phyloP scores from a whole-genome alignment of 2,329 filamentous ascomycete genomes.

The Colletotrichum gigasporum region DNA sequence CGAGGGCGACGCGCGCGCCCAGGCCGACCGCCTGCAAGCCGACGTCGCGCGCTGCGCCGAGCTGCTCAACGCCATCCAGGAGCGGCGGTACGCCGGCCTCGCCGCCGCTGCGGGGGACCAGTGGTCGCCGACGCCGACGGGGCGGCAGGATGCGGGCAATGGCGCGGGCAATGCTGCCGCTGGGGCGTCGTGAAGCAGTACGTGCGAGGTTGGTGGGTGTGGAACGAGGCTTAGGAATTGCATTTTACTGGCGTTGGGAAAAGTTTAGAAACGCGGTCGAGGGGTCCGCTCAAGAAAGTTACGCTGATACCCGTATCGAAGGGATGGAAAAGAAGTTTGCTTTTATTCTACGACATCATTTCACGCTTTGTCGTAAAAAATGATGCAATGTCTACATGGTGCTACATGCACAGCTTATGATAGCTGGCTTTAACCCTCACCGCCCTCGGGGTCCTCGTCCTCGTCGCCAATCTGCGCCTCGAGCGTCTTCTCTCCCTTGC shows the following conservation, averaged over 20 bases:
- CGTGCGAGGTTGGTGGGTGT: too few species aligned
- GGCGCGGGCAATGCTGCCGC: not conserved
- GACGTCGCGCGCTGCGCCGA: conserved; percentile 46
- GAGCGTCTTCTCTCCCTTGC: conserved; percentile 50
- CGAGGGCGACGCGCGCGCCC: conserved; percentile 45
- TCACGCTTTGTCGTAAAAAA: too few species aligned
- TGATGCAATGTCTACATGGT: not conserved
- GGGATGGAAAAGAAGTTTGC: conserved; percentile 2
- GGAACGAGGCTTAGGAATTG: not conserved
- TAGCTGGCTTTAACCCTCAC: conserved; percentile 48
- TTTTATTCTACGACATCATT: conserved; percentile 8
- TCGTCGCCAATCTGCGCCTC: conserved; percentile 51
- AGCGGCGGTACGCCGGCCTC: conserved; percentile 42
- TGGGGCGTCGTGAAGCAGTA: not conserved
- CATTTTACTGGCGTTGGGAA: conserved; percentile 22
- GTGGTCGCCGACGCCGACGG: conserved; percentile 45
- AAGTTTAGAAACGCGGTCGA: not conserved
- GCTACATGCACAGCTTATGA: not conserved
- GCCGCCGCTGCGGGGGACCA: conserved; percentile 47
- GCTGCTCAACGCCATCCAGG: conserved; percentile 47
- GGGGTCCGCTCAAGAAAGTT: not conserved
- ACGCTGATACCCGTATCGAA: conserved; percentile 20
- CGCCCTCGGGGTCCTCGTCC: conserved; percentile 55
- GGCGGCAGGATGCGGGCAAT: conserved; percentile 2
- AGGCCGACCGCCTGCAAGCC: conserved; percentile 46